These are phyloP conservation scores for Microbotryum scabiosae DNA, from an alignment of 1,284 basidiomycete species.

Conservation along the genomic window DNA sequence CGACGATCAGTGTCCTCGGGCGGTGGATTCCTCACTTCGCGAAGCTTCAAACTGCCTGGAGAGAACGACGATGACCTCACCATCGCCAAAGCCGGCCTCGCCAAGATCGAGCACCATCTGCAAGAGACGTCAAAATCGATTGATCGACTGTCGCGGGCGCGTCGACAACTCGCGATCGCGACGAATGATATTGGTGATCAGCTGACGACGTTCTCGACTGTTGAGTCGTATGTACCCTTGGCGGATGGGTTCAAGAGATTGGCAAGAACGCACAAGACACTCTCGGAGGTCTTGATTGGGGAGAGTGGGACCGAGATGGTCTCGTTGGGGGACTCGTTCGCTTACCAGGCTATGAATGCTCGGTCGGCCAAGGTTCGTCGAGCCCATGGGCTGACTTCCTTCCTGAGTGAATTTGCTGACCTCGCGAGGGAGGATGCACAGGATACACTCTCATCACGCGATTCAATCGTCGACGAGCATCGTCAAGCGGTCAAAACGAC, in stretches of 20 bases:
- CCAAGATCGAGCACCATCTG: conserved; percentile 78
- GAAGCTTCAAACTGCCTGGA: conserved; percentile 35
- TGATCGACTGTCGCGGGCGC: conserved; percentile 67
- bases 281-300: conserved; percentile 17
- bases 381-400: too few species aligned
- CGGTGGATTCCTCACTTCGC: conserved; percentile 29
- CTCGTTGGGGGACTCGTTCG: conserved; percentile 78
- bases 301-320: conserved; percentile 46
- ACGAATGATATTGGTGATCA: conserved; percentile 50
- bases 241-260: conserved; percentile 27
- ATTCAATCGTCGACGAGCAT: conserved; percentile 80
- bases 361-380: conserved; percentile 63
- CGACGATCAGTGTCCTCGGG: conserved; percentile 32
- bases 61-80: conserved; percentile 59
- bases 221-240: conserved; percentile 62
- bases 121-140: conserved; percentile 79
- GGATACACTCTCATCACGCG: conserved; percentile 78
- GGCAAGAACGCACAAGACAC: conserved; percentile 23
- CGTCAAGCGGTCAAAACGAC: conserved; percentile 80
- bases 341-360: conserved; percentile 91
- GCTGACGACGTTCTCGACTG: conserved; percentile 73
- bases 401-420: too few species aligned
- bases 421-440: conserved; percentile 16
- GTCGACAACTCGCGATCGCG: conserved; percentile 16
- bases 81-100: conserved; percentile 77